A percentile compares a stretch with the other conserved stretches of the same genome.
These are phyloP conservation scores for Parasitella parasitica DNA, from an alignment of 371 early-diverging fungal genomes.

Conservation along the genomic window DNA sequence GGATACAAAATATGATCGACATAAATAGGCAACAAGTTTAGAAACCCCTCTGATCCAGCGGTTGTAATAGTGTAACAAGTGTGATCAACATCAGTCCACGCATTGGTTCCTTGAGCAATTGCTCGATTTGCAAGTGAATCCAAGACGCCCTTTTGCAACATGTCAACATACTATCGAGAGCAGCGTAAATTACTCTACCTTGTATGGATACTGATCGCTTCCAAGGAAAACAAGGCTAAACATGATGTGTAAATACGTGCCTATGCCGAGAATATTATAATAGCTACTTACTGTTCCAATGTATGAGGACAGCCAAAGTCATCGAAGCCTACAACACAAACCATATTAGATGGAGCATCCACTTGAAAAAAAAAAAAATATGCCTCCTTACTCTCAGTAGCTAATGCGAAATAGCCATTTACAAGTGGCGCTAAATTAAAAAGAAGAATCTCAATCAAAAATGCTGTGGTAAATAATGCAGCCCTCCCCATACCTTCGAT, in stretches of 20 bases:
- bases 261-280: no score
- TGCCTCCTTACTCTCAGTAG: slow-evolving; percentile 58
- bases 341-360: background rate
- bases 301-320: slow-evolving; percentile 74
- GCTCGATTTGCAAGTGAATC: slow-evolving; percentile 71
- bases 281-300: slow-evolving; percentile 62
- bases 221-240: slow-evolving; percentile 64
- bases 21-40: slow-evolving; percentile 57
- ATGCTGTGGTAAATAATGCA: background rate
- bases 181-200: slow-evolving; percentile 28
- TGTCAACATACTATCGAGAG: background rate
- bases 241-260: no score
- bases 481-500: slow-evolving; percentile 61
- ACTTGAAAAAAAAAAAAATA: no score
- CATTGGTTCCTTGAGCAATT: slow-evolving; percentile 71
- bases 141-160: slow-evolving; percentile 52
- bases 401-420: slow-evolving; percentile 63
- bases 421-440: slow-evolving; percentile 56
- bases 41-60: slow-evolving; percentile 68
- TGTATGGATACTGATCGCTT: slow-evolving; percentile 69
- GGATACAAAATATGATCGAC: slow-evolving; percentile 73
- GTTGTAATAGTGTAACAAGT: slow-evolving; percentile 69
- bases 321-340: slow-evolving; percentile 49
- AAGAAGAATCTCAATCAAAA: background rate
- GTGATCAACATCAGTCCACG: slow-evolving; percentile 64